phyloP scores from a whole-genome alignment of 352 stramenopile species.

The Phytophthora multivora region DNA sequence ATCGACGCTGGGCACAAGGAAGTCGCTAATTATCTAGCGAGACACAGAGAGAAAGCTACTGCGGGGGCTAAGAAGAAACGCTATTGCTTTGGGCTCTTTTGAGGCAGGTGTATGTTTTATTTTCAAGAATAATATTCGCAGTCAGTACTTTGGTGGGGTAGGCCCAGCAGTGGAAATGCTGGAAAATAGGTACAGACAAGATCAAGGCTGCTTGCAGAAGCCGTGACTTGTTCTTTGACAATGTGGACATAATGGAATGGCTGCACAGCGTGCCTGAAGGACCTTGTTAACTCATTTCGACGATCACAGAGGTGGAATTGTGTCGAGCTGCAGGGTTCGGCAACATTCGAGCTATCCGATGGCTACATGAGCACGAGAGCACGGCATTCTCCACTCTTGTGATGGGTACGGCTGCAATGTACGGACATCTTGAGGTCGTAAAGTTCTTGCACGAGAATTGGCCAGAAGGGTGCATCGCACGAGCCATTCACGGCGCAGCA shows the following conservation, averaged over 20 bases:
- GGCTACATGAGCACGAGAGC: constrained; percentile 25
- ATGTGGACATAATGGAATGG: constrained; percentile 32
- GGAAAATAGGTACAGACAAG: too few relatives aligned
- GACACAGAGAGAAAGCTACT: not conserved
- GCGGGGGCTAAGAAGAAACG: constrained; percentile 4
- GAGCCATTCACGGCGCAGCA: constrained; percentile 33
- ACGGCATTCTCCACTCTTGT: constrained; percentile 14
- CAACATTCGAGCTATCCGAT: constrained; percentile 30
- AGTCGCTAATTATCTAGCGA: constrained; percentile 25
- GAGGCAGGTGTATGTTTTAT: too few relatives aligned
- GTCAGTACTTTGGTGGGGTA: not conserved
- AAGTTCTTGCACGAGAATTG: constrained; percentile 29
- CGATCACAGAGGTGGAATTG: constrained; percentile 24
- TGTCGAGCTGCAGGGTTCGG: constrained; percentile 28
- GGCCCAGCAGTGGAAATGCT: constrained; percentile 1
- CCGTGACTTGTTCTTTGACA: constrained; percentile 39
- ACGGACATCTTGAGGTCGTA: constrained; percentile 31
- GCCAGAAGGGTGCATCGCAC: constrained; percentile 29
- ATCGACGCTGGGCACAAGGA: constrained; percentile 13
- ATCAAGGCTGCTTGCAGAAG: constrained; percentile 16
- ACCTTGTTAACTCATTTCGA: constrained; percentile 10
- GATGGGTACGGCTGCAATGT: constrained; percentile 10
- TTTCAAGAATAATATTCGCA: too few relatives aligned
- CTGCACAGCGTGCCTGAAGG: constrained; percentile 17
- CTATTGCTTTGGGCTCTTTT: constrained; percentile 19